Evolutionary conservation across 345 rosid genomes (phyloP).

Genomic region (Trapa incisa): DNA sequence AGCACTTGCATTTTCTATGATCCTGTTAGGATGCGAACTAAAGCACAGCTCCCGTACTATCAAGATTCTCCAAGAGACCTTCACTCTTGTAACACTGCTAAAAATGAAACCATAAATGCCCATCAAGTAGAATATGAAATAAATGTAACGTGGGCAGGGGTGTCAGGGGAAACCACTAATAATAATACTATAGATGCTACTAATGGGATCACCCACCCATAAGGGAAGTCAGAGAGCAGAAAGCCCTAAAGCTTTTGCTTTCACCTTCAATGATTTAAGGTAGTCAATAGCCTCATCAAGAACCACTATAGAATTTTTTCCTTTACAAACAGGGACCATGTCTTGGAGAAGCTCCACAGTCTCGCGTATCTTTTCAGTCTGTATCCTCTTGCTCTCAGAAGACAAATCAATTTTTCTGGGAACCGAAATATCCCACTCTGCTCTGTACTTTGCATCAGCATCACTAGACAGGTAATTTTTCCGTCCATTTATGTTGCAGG

Average conservation of each 20-base stretch:
- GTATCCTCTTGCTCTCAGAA: conserved; percentile 13
- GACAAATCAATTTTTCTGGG: conserved; percentile 13
- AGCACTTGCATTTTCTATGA: neutral
- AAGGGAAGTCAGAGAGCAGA: neutral
- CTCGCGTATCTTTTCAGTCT: conserved; percentile 8
- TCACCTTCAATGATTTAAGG: conserved; percentile 24
- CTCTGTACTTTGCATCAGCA: conserved; percentile 25
- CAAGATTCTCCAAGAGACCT: neutral
- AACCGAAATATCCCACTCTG: neutral
- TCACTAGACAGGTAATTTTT: conserved; percentile 7
- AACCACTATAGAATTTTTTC: conserved; percentile 22
- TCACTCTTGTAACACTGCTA: neutral
- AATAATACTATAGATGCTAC: neutral
- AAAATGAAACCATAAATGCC: neutral
- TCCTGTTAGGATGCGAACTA: too few relatives aligned
- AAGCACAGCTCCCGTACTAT: too few relatives aligned
- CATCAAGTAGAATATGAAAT: neutral
- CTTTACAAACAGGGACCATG: conserved; percentile 27
- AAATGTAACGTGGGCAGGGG: too few relatives aligned
- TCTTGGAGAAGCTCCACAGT: conserved; percentile 17
- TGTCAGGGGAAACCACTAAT: neutral
- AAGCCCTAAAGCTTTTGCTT: conserved; percentile 23
- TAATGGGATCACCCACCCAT: neutral
- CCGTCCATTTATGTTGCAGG: conserved; percentile 16
- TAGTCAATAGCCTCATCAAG: conserved; percentile 34